Percentiles rank a stretch among this genome's conserved stretches.
These are phyloP conservation scores for Bathelium albidoporum DNA, from an alignment of 495 filamentous ascomycete genomes.

Conservation along the genomic window DNA sequence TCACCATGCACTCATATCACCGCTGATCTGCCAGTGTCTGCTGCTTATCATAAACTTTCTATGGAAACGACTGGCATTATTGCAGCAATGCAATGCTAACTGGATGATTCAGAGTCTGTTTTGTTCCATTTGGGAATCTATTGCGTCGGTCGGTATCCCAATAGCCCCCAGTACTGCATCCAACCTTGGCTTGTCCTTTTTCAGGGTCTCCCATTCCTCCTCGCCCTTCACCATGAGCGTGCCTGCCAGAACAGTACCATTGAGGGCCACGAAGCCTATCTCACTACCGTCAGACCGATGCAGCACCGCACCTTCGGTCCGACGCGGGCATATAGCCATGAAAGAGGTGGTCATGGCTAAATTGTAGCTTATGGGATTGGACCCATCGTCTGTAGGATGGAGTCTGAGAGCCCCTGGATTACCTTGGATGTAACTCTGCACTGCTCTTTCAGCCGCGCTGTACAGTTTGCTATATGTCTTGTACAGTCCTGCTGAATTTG, in stretches of 20 bases:
- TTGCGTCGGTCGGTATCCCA: conserved; percentile 40
- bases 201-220: conserved; percentile 57
- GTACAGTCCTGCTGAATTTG: conserved; percentile 30
- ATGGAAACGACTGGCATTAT: not conserved
- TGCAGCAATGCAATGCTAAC: not conserved
- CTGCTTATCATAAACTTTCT: not conserved
- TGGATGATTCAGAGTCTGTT: not conserved
- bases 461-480: conserved; percentile 46
- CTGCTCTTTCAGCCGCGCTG: conserved; percentile 36
- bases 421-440: conserved; percentile 20
- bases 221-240: conserved; percentile 70
- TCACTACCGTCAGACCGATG: conserved; percentile 31
- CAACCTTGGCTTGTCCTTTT: conserved; percentile 40
- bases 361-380: conserved; percentile 64
- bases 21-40: not conserved
- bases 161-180: conserved; percentile 47
- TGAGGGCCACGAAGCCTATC: conserved; percentile 53
- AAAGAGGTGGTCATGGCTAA: conserved; percentile 57
- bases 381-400: conserved; percentile 28
- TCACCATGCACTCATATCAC: not conserved
- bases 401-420: conserved; percentile 14
- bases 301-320: conserved; percentile 34
- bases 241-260: conserved; percentile 71
- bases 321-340: conserved; percentile 62
- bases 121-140: conserved; percentile 25